Evolutionary conservation across 768 basidiomycete species (phyloP).

Genomic region (Boletus rubescentipes): DNA sequence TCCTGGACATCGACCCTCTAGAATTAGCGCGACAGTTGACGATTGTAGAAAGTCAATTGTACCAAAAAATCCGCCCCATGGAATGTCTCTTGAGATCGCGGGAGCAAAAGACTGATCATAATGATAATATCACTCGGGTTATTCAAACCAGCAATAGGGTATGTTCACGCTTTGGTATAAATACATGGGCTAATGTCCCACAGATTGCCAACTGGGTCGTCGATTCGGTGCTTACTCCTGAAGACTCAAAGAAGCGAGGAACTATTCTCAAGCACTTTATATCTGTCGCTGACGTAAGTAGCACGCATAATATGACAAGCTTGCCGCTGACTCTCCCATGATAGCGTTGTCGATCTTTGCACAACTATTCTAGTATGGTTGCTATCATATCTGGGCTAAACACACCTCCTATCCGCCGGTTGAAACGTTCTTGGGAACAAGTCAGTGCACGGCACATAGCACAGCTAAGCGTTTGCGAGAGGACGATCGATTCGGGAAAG

Average conservation of each 20-base stretch:
- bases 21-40: conserved; percentile 94
- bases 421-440: conserved; percentile 93
- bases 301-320: neutral
- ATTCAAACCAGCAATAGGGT: conserved; percentile 89
- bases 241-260: conserved; percentile 84
- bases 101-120: conserved; percentile 67
- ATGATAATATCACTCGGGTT: conserved; percentile 83
- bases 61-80: conserved; percentile 83
- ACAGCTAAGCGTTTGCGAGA: conserved; percentile 77
- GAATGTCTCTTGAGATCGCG: conserved; percentile 87
- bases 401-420: conserved; percentile 86
- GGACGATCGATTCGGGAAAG: conserved; percentile 88
- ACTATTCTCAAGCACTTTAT: conserved; percentile 87
- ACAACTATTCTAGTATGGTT: conserved; percentile 97
- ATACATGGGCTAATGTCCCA: neutral
- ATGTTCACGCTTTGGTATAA: conserved; percentile 19
- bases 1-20: conserved; percentile 82
- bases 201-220: conserved; percentile 92
- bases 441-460: conserved; percentile 73
- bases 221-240: conserved; percentile 73
- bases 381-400: conserved; percentile 94
- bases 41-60: conserved; percentile 83
- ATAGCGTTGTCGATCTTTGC: conserved; percentile 83
- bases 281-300: conserved; percentile 81
- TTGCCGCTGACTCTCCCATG: conserved; percentile 2